Base-by-base conservation (phyloP, 441 rosid species). In the Mallotus repandus region DNA sequence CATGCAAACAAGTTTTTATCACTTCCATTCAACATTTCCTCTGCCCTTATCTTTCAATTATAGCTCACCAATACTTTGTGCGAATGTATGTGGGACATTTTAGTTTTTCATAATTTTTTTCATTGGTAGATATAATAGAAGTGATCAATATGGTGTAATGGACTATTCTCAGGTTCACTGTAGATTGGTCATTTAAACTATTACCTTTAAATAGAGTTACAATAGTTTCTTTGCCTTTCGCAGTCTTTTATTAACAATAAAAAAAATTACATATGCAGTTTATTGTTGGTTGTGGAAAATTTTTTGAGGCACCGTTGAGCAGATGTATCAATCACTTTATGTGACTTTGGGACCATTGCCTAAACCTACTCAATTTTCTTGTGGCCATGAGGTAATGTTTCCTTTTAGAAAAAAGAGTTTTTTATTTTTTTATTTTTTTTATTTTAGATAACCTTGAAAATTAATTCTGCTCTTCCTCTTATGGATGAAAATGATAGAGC, bases 261-360 rank as follows among this genome's bases (percentile, higher is more conserved):
- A 43, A 8, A 43, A 21, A 15, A 43, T 67, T 41, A 41, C 25
- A 35, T 58, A 4, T 78, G 81, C 81, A 94, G 97, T 94, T 94
- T 74, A 54, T 92, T 56, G 97, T 97, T 75, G 97, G 98, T 13
- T 92, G 97, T 64, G 97, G 98, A 16, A 94, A 84, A 73, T 88
- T 94, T 82, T 90, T 88, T n/a, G 97, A 94, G 98, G 98, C 75
- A 89, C 97, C 29, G 97, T 97, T 69, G 94, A 94, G 61, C 94
- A 94, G 82, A 94, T 94, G 98, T 81, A 94, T 80, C 91, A 91
- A 67, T 94, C 98, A 7, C 82, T 94, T 61, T 91, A 96, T 80
- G 89, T 87, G 68, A 94, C 95, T 29, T 75, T 94, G 81, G 92
- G 87, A 56, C 87, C 98, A 57, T 78, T 94, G 83, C 97, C 97